Evolutionary conservation across 2,329 filamentous ascomycete species (phyloP).

Genomic region (Cryphonectria radicalis): DNA sequence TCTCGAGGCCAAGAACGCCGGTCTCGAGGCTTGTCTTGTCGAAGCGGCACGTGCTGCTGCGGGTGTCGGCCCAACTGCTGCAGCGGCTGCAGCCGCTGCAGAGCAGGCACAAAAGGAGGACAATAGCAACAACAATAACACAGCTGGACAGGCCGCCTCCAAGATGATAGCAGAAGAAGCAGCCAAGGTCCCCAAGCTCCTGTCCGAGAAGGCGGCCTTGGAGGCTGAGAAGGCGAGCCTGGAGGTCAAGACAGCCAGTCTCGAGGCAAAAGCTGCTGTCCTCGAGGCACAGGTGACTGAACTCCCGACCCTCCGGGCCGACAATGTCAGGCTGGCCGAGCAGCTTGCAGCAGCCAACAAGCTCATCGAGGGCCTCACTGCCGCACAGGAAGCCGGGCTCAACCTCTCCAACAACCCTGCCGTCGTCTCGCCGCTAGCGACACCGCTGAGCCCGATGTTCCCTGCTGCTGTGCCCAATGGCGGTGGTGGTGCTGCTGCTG

Average conservation of each 20-base stretch:
- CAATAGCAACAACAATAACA: background rate
- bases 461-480: constrained; percentile 3
- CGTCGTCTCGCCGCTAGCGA: background rate
- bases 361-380: constrained; percentile 27
- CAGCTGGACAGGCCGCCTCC: constrained; percentile 7
- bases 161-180: constrained; percentile 19
- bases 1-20: constrained; percentile 25
- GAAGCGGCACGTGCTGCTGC: constrained; percentile 13
- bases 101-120: constrained; percentile 3
- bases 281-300: constrained; percentile 26
- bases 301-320: constrained; percentile 16
- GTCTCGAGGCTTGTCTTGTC: constrained; percentile 17
- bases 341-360: constrained; percentile 28
- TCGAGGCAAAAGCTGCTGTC: constrained; percentile 18
- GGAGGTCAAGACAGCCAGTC: constrained; percentile 4
- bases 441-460: constrained; percentile 19
- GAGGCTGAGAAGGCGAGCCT: constrained; percentile 17
- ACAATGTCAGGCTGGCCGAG: constrained; percentile 26
- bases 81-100: background rate
- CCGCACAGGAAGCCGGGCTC: constrained; percentile 17
- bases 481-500: background rate
- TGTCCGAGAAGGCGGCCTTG: constrained; percentile 18
- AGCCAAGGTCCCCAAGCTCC: constrained; percentile 20
- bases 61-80: background rate
- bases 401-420: constrained; percentile 1